Conservation (phyloP, 495 filamentous ascomycete genomes). For the Aspergillus affinis region DNA sequence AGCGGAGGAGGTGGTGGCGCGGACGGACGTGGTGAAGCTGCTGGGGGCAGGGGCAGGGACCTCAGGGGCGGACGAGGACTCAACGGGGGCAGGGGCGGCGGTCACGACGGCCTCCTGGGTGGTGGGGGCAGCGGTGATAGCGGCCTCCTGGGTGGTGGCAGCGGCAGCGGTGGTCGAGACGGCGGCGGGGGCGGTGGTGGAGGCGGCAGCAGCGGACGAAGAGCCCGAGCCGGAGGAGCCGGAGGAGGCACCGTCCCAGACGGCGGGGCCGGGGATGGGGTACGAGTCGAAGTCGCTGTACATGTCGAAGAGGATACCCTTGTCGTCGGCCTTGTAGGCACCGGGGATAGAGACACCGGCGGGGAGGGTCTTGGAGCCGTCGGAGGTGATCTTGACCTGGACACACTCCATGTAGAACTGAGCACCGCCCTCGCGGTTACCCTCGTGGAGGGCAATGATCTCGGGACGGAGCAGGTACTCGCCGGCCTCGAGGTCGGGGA, state of each 20-base stretch:
- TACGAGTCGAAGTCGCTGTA: slow-evolving; percentile 22
- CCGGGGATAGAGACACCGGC: slow-evolving; percentile 23
- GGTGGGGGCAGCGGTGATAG: slow-evolving; percentile 7
- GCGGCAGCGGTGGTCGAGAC: slow-evolving; percentile 9
- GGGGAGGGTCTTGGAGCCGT: slow-evolving; percentile 19
- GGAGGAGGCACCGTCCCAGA: slow-evolving; percentile 24
- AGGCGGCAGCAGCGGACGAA: slow-evolving; percentile 1
- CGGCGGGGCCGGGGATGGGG: slow-evolving; percentile 25
- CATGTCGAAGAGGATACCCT: slow-evolving; percentile 24
- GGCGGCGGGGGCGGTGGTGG: slow-evolving; percentile 6
- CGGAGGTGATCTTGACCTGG: slow-evolving; percentile 25
- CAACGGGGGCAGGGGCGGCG: slow-evolving; percentile 3
- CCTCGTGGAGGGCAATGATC: slow-evolving; percentile 29
- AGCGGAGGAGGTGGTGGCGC: slow-evolving; percentile 7
- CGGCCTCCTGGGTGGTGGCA: slow-evolving; percentile 4
- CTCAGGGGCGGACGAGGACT: slow-evolving; percentile 5
- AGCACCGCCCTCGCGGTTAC: slow-evolving; percentile 17
- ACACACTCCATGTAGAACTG: slow-evolving; percentile 32
- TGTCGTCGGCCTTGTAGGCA: slow-evolving; percentile 20
- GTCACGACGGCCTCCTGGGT: slow-evolving; percentile 4
- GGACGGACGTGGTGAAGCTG: slow-evolving; percentile 13
- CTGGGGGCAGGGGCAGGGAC: slow-evolving; percentile 6
- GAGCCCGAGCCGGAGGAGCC: slow-evolving; percentile 15
- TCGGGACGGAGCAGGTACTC: slow-evolving; percentile 27
- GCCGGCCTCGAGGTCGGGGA: slow-evolving; percentile 24